These are phyloP conservation scores for Pseudonectria foliicola DNA, from an alignment of 2,329 filamentous ascomycete species.

Conservation along the genomic window DNA sequence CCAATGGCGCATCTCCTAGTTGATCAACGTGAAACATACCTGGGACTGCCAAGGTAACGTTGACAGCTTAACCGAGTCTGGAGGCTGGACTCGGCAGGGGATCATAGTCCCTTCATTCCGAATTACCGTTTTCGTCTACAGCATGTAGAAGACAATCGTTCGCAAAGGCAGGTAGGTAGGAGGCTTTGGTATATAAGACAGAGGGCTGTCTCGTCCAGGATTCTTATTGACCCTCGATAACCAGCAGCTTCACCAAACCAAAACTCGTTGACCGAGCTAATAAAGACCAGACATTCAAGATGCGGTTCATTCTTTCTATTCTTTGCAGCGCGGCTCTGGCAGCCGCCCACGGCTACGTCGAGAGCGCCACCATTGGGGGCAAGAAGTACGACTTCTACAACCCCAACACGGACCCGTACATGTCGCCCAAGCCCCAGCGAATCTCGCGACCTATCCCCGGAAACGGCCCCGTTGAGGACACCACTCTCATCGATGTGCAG, in stretches of 20 bases:
- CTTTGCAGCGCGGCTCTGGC: conserved; percentile 31
- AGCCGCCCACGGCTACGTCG: conserved; percentile 43
- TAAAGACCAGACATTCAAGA: conserved; percentile 4
- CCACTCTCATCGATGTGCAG: conserved; percentile 46
- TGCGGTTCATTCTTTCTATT: conserved; percentile 19
- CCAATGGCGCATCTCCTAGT: conserved; percentile 8
- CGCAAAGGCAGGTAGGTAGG: conserved; percentile 7
- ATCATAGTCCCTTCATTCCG: conserved; percentile 5
- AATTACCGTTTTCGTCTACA: conserved; percentile 2
- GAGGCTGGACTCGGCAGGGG: conserved; percentile 15
- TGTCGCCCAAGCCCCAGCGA: conserved; percentile 36
- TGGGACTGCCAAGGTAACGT: conserved; percentile 5
- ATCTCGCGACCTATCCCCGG: conserved; percentile 51
- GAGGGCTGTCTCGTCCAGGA: conserved; percentile 3
- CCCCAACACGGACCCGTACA: conserved; percentile 38
- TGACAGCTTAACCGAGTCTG: conserved; percentile 3
- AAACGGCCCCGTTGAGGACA: conserved; percentile 50
- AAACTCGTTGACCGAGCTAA: neutral
- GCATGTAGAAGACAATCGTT: neutral
- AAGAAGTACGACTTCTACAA: conserved; percentile 26
- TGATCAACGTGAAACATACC: conserved; percentile 9
- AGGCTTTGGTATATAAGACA: neutral
- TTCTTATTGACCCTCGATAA: neutral
- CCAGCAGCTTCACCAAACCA: neutral
- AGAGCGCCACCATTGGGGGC: conserved; percentile 37